Conservation (phyloP, 225 moss, liverwort and hornwort species). For the Sphagnum tenellum region DNA sequence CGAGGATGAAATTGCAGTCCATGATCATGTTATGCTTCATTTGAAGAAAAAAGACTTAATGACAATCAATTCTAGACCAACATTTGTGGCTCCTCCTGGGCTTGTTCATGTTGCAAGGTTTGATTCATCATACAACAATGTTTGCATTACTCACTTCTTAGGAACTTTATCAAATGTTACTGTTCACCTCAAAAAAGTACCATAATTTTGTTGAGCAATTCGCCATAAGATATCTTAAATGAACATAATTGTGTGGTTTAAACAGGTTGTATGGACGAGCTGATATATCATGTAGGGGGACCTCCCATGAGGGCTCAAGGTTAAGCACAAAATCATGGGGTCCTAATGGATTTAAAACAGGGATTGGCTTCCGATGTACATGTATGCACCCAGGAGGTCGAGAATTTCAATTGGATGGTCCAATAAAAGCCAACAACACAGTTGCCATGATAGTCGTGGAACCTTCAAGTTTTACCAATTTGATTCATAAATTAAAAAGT, state of each 20-base stretch:
- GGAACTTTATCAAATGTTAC: too few species aligned
- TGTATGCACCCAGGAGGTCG: slow-evolving; percentile 34
- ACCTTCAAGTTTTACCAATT: slow-evolving; percentile 19
- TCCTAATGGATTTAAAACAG: slow-evolving; percentile 25
- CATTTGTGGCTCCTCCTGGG: slow-evolving; percentile 29
- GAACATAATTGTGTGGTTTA: neutral
- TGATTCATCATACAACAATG: too few species aligned
- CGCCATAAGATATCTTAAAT: too few species aligned
- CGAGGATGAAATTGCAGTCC: slow-evolving; percentile 14
- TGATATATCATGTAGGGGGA: slow-evolving; percentile 23
- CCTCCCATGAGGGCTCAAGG: slow-evolving; percentile 23
- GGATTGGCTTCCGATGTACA: slow-evolving; percentile 32
- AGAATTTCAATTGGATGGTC: slow-evolving; percentile 19
- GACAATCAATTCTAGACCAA: slow-evolving; percentile 33
- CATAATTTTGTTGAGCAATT: too few species aligned
- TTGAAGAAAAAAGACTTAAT: slow-evolving; percentile 28
- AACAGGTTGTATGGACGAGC: slow-evolving; percentile 34
- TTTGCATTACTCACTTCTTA: too few species aligned
- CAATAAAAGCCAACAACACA: slow-evolving; percentile 22
- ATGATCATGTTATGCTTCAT: slow-evolving; percentile 15
- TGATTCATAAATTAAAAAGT: slow-evolving; percentile 27
- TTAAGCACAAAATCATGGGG: slow-evolving; percentile 33
- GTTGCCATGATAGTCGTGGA: slow-evolving; percentile 25
- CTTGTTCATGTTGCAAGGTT: slow-evolving; percentile 38
- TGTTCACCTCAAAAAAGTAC: too few species aligned